phyloP scores from a whole-genome alignment of 2,329 filamentous ascomycete species.

The Thielaviopsis punctulata region DNA sequence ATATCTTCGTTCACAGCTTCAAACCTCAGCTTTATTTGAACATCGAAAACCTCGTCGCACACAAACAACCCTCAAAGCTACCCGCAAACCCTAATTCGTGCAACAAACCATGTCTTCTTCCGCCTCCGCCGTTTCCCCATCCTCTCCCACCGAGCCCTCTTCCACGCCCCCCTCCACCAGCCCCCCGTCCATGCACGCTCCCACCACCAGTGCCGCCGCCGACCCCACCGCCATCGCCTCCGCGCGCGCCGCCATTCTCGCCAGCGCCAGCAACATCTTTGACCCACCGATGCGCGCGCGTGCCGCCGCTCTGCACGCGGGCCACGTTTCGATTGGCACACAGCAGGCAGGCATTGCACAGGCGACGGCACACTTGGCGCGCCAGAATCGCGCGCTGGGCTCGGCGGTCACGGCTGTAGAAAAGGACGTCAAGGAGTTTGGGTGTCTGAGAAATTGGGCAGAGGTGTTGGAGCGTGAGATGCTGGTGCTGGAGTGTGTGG shows the following conservation, averaged over 20 bases:
- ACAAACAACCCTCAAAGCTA: no score
- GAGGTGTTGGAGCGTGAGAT: slow-evolving; percentile 61
- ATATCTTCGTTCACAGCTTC: no score
- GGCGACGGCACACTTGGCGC: slow-evolving; percentile 40
- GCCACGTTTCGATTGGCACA: slow-evolving; percentile 43
- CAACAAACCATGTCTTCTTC: no score
- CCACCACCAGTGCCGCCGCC: no score
- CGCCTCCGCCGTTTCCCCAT: no score
- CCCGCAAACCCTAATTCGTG: no score
- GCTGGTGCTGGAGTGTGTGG: slow-evolving; percentile 45
- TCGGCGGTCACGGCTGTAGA: slow-evolving; percentile 45
- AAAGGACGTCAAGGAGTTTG: slow-evolving; percentile 56
- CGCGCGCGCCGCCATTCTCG: slow-evolving; percentile 41
- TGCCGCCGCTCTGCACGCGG: slow-evolving; percentile 51
- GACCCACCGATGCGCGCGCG: slow-evolving; percentile 51
- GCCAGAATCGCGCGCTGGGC: slow-evolving; percentile 48
- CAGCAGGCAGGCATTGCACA: slow-evolving; percentile 50
- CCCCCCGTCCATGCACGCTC: no score
- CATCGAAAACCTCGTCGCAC: no score
- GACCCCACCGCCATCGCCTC: no score
- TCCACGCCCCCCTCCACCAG: no score
- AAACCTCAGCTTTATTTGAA: no score
- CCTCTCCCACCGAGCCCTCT: no score
- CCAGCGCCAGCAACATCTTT: slow-evolving; percentile 50
- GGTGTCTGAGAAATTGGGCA: slow-evolving; percentile 74